Evolutionary conservation across 768 basidiomycete genomes (phyloP), one percentile per base, ranked within the genome.

Genomic region (Antrodiella citrinella): DNA sequence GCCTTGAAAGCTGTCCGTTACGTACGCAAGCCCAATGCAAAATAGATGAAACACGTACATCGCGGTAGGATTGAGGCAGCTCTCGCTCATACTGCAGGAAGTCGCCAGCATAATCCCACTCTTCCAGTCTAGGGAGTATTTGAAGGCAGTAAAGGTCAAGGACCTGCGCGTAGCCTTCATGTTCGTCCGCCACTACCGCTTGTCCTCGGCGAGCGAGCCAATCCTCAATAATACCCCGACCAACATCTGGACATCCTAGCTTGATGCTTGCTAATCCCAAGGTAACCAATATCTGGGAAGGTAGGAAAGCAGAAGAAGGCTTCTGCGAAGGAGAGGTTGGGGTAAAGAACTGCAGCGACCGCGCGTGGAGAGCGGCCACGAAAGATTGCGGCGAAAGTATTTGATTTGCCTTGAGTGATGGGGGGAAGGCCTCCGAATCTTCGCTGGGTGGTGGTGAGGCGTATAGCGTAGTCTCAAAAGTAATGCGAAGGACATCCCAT

Each of bases 401-500:
- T 12, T 84, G 67, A 41, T 76, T 70, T 9, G 73, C 69, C 25
- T 75, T 74, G 22, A 87, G 68, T 0, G 75, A 50, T 19, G 72
- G 66, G 0, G 86, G 84, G 12, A 86, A 64, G 7, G 59, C 56
- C 2, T 71, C 70, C 4, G 66, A 61, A 21, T 72, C 62, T 12
- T 60, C 54, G 4, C 78, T 71, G 0, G 69, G 66, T 18, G 80
- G 76, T 1, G 70, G 69, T 2, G 84, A 74, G 12, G 78, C 63
- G 59, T 85, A 88, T 22, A 86, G 66, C 0, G 83, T 87, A 1
- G 82, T 79, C 62, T 91, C 88, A 49, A 90, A 74, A 0, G 88
- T 91, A 54, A 92, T 84, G 21, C 90, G 77, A 4, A 92, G 80
- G 50, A 92, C 80, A 59, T 92, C 89, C 90, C 90, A 92, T 69